Base-by-base conservation (phyloP, 805 yeast genomes). In the Ogataea allantospora region DNA sequence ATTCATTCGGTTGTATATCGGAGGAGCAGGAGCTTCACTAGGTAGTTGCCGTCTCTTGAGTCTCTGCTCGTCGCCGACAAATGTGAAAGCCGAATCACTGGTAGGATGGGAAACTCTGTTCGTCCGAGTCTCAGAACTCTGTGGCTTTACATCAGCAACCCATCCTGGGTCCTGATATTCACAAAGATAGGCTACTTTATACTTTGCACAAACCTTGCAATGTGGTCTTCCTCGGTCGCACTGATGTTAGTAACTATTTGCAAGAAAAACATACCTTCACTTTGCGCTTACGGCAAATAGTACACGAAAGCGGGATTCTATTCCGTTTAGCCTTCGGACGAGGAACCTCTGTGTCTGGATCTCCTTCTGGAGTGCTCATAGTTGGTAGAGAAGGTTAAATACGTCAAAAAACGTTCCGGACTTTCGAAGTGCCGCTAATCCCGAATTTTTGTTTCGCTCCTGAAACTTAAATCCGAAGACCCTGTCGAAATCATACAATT, bases 261-360 rank as follows among this genome's bases (percentile, higher is more conserved):
- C 27, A 33, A 9, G 56, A 63, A 20, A 14, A 12, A 53, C 63
- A 19, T 50, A 59, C 64, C 42, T 71, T 72, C 24, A 70, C 70
- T 48, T 73, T 73, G 29, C 73, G 57, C 50, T 60, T 65, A 13
- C 74, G 61, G 42, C 78, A 73, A 26, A 66, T 65, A 17, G 65
- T 67, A 46, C 79, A 73, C 0, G 73, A 71, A 7, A 74, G 46
- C 0, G 72, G 63, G 42, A 67, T 60, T 33, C 77, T 61, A 28
- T 68, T 64, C 34, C 75, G 58, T 44, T 60, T 67, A 13, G 55
- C 44, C 29, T 50, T 53, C n/a, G 35, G 31, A 15, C 31, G 39
- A 6, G 22, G 6, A 7, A 8, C 2, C 9, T 16, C 17, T 13
- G 23, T 21, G 5, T n/a, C 23, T 7, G 27, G 12, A 24, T 10